A percentile compares a stretch with the other conserved stretches of the same genome.
phyloP scores from a whole-genome alignment of 441 rosid species.

The Gossypium laxum region DNA sequence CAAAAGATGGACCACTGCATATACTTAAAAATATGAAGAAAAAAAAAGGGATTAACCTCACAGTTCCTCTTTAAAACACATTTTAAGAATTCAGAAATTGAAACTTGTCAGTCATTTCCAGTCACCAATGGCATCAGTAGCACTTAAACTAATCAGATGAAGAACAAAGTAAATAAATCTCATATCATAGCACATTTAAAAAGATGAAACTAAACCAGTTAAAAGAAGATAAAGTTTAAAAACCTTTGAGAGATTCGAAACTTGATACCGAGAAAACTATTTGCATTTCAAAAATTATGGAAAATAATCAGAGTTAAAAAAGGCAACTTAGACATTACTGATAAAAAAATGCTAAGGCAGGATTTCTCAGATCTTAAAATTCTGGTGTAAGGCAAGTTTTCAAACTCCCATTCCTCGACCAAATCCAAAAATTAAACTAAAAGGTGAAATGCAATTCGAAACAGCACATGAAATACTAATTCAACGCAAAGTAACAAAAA shows the following conservation, averaged over 20 bases:
- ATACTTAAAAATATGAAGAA: not conserved
- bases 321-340: not conserved
- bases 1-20: not conserved
- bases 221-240: not conserved
- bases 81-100: not conserved
- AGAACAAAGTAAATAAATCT: not conserved
- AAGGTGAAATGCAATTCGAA: conserved; percentile 9
- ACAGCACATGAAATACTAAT: not conserved
- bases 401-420: not conserved
- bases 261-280: not conserved
- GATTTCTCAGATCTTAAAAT: conserved; percentile 8
- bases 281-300: not conserved
- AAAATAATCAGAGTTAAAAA: not conserved
- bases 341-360: not conserved
- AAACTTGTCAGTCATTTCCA: not conserved
- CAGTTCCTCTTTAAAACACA: not conserved
- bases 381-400: not conserved
- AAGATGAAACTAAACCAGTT: not conserved
- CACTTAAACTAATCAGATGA: not conserved
- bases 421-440: conserved; percentile 1
- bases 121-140: not conserved
- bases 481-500: not conserved
- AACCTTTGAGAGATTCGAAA: not conserved
- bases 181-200: not conserved
- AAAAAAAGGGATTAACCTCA: not conserved